Conservation (phyloP, 2,329 filamentous ascomycete species). For the Neofusicoccum cordaticola region DNA sequence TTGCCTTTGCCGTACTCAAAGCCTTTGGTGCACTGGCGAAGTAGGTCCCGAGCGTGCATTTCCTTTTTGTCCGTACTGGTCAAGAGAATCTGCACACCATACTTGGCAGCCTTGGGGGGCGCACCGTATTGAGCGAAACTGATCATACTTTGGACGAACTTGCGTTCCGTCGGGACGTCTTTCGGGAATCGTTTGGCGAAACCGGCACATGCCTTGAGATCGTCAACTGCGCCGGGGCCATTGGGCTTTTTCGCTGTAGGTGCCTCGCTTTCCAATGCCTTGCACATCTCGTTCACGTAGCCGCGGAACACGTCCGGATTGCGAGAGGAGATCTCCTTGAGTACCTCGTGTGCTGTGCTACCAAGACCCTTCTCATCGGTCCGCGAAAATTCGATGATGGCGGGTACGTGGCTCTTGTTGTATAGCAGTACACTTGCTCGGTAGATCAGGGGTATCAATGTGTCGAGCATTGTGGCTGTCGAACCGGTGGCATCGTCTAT, state of each 20-base stretch:
- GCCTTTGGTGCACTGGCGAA: constrained; percentile 71
- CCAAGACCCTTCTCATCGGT: constrained; percentile 78
- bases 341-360: constrained; percentile 76
- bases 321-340: constrained; percentile 86
- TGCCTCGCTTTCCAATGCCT: constrained; percentile 75
- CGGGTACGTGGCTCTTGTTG: constrained; percentile 88
- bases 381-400: constrained; percentile 83
- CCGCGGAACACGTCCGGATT: constrained; percentile 90
- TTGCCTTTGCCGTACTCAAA: constrained; percentile 70
- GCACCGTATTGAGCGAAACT: constrained; percentile 80
- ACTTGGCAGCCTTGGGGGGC: constrained; percentile 82
- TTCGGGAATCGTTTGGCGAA: constrained; percentile 83
- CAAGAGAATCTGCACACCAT: constrained; percentile 87
- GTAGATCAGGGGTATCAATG: constrained; percentile 78
- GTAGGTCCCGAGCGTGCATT: constrained; percentile 79
- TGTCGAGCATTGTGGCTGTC: constrained; percentile 67
- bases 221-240: constrained; percentile 75
- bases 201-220: constrained; percentile 87
- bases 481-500: constrained; percentile 65
- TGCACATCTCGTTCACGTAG: constrained; percentile 87
- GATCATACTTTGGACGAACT: constrained; percentile 76
- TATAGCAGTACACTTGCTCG: constrained; percentile 81
- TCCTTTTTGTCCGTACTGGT: constrained; percentile 74
- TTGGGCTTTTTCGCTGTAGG: constrained; percentile 68
- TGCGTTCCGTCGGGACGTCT: constrained; percentile 77